Evolutionary conservation across 1,284 basidiomycete genomes (phyloP).

Genomic region (Apiotrichum brassicae): DNA sequence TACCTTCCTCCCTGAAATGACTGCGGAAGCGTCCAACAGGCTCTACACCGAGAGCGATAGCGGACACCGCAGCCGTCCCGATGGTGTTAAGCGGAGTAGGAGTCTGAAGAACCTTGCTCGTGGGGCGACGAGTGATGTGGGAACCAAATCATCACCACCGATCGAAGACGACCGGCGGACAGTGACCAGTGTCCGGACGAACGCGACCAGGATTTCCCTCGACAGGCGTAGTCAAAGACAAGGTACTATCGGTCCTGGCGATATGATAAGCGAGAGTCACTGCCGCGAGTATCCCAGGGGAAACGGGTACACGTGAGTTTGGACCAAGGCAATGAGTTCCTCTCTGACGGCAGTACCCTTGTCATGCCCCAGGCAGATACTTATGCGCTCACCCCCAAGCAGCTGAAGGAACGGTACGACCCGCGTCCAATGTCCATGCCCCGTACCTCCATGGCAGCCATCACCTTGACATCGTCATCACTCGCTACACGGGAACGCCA

Average conservation of each 20-base stretch:
- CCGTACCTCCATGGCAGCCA: constrained; percentile 75
- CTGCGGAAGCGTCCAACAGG: constrained; percentile 25
- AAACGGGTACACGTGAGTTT: neutral
- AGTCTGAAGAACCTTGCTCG: neutral
- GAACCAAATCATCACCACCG: too few species aligned
- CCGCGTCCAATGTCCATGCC: constrained; percentile 66
- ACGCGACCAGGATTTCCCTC: neutral
- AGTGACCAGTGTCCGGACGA: neutral
- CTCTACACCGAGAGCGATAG: constrained; percentile 7
- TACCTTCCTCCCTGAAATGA: constrained; percentile 44
- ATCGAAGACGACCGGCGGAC: neutral
- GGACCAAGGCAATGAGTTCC: neutral
- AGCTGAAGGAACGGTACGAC: constrained; percentile 47
- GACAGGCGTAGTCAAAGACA: neutral
- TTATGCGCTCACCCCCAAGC: constrained; percentile 43
- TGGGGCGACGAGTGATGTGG: neutral
- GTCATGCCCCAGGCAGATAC: constrained; percentile 58
- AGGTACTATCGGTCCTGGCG: neutral
- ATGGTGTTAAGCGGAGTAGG: neutral
- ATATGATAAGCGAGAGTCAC: constrained; percentile 30
- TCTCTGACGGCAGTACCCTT: constrained; percentile 49
- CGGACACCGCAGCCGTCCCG: neutral
- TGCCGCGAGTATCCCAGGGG: constrained; percentile 24
- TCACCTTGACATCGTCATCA: constrained; percentile 50
- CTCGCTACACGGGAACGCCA: constrained; percentile 10